These are phyloP conservation scores for Pontederia paniculata DNA, from an alignment of 176 grass and related monocot species.

Conservation along the genomic window DNA sequence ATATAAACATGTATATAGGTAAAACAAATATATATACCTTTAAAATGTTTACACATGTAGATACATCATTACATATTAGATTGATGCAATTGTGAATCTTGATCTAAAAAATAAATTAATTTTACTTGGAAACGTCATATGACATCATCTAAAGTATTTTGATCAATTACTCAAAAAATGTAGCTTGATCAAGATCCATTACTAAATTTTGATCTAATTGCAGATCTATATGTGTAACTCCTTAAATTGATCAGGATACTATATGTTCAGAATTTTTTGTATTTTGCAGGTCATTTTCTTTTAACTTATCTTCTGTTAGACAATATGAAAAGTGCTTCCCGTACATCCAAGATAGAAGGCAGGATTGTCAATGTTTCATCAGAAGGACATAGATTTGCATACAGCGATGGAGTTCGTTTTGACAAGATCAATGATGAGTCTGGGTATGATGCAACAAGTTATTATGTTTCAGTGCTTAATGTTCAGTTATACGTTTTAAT, in stretches of 20 bases:
- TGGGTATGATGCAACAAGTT: slow-evolving; percentile 35
- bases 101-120: too few species aligned
- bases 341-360: slow-evolving; percentile 56
- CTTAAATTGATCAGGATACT: too few species aligned
- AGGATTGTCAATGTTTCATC: slow-evolving; percentile 89
- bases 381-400: slow-evolving; percentile 57
- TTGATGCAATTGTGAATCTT: too few species aligned
- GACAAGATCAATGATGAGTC: slow-evolving; percentile 66
- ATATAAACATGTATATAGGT: too few species aligned
- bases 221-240: background rate
- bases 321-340: slow-evolving; percentile 71
- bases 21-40: too few species aligned
- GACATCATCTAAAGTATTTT: too few species aligned
- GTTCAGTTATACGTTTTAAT: background rate
- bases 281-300: slow-evolving; percentile 81
- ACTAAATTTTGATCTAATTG: background rate
- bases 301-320: slow-evolving; percentile 80
- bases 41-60: too few species aligned
- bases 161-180: too few species aligned
- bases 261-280: background rate
- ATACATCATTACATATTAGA: too few species aligned
- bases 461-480: background rate
- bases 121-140: too few species aligned
- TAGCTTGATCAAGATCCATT: background rate
- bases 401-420: slow-evolving; percentile 63